Evolutionary conservation across 768 basidiomycete genomes (phyloP).

Genomic region (Mycena alexandri): DNA sequence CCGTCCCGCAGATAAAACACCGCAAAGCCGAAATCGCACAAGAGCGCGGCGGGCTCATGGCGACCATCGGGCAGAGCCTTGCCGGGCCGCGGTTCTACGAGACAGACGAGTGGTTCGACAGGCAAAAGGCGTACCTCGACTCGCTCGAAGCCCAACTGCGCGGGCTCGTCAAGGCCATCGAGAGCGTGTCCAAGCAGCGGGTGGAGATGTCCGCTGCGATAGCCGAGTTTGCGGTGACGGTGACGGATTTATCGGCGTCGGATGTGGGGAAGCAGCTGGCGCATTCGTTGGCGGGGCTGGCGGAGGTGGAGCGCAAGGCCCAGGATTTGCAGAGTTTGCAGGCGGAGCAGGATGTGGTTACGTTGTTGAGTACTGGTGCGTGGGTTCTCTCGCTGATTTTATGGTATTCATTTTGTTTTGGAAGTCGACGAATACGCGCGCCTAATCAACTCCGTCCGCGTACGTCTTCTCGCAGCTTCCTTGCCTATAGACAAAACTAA

Average conservation of each 20-base stretch:
- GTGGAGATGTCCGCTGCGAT: conserved; percentile 77
- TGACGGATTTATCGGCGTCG: conserved; percentile 77
- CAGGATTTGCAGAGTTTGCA: conserved; percentile 82
- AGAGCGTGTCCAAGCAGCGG: conserved; percentile 86
- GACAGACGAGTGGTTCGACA: conserved; percentile 97
- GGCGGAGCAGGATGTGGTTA: conserved; percentile 85
- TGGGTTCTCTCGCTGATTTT: background rate
- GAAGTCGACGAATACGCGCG: conserved; percentile 93
- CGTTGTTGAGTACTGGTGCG: conserved; percentile 81
- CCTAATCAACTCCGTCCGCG: conserved; percentile 87
- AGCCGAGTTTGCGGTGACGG: conserved; percentile 84
- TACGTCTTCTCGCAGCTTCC: conserved; percentile 51
- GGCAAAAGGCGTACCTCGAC: conserved; percentile 87
- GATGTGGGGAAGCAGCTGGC: conserved; percentile 84
- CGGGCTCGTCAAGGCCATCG: conserved; percentile 88
- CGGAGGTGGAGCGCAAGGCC: conserved; percentile 79
- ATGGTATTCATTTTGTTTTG: background rate
- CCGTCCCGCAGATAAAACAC: conserved; percentile 80
- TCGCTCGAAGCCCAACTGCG: conserved; percentile 91
- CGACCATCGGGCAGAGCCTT: conserved; percentile 83
- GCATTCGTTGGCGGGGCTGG: conserved; percentile 75
- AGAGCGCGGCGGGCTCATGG: conserved; percentile 87
- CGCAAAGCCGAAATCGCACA: conserved; percentile 81
- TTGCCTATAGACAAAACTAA: background rate
- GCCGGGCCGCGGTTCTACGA: conserved; percentile 88